Conservation (phyloP, 352 stramenopile genomes). For the Phytophthora vignae region DNA sequence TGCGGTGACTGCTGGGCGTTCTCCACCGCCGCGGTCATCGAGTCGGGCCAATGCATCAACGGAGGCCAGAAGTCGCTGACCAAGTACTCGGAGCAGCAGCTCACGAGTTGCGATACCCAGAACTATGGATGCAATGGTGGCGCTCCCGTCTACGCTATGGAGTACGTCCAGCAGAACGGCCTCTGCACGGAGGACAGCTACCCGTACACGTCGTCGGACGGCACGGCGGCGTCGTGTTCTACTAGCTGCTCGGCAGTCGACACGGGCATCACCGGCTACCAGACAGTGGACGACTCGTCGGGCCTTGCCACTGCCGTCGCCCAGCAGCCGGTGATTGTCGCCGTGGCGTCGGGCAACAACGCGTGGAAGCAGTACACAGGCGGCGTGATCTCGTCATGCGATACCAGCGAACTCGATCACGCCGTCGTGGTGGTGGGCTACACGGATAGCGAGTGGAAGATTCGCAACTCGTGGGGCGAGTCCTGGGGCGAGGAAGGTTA, state of each 20-base stretch:
- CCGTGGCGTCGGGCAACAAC: conserved; percentile 94
- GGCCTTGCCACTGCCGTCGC: conserved; percentile 32
- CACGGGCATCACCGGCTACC: conserved; percentile 62
- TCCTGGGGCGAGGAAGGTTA: conserved; percentile 95
- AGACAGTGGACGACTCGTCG: conserved; percentile 53
- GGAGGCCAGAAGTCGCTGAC: conserved; percentile 68
- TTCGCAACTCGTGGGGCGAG: conserved; percentile 98
- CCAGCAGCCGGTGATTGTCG: conserved; percentile 93
- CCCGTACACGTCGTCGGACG: conserved; percentile 41
- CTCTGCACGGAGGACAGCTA: conserved; percentile 64
- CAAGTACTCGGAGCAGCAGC: conserved; percentile 93
- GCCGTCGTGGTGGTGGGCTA: conserved; percentile 98
- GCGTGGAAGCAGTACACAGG: conserved; percentile 97
- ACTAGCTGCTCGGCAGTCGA: conserved; percentile 41
- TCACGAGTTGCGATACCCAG: conserved; percentile 90
- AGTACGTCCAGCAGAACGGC: conserved; percentile 91
- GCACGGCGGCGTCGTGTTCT: conserved; percentile 28
- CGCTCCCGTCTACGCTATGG: conserved; percentile 89
- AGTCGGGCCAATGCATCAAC: conserved; percentile 90
- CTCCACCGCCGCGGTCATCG: conserved; percentile 91
- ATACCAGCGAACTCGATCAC: conserved; percentile 95
- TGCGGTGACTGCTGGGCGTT: conserved; percentile 99
- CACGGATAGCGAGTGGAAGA: conserved; percentile 90
- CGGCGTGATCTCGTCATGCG: conserved; percentile 87
- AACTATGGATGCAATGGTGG: conserved; percentile 94